phyloP scores from a whole-genome alignment of 192 early-diverging fungal genomes.

The Coemansia sp. region DNA sequence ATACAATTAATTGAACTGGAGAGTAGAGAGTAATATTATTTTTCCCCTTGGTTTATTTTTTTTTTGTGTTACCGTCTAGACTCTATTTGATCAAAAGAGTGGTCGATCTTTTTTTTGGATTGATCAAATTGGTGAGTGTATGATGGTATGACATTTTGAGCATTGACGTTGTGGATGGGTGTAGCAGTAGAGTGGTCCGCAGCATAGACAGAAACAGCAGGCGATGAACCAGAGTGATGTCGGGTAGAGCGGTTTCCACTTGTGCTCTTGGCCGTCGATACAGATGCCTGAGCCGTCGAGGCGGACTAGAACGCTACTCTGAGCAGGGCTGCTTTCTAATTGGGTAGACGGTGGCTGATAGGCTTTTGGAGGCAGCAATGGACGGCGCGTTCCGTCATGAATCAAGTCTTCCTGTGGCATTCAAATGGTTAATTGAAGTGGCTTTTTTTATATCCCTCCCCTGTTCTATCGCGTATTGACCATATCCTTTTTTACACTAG shows the following conservation, averaged over 20 bases:
- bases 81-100: background rate
- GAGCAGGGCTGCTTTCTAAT: background rate
- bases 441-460: too few relatives aligned
- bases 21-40: background rate
- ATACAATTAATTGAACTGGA: background rate
- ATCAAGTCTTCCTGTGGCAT: background rate
- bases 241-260: slow-evolving; percentile 31
- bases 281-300: slow-evolving; percentile 45
- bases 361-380: slow-evolving; percentile 11
- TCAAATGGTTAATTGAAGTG: too few relatives aligned
- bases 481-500: too few relatives aligned
- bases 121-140: slow-evolving; percentile 18
- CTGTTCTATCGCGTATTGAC: background rate
- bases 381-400: slow-evolving; percentile 5
- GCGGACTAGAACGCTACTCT: slow-evolving; percentile 33
- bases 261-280: slow-evolving; percentile 21
- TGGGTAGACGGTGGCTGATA: slow-evolving; percentile 14
- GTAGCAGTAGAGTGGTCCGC: slow-evolving; percentile 38
- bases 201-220: slow-evolving; percentile 31
- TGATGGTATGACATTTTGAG: slow-evolving; percentile 29
- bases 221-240: slow-evolving; percentile 21
- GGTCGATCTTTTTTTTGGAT: slow-evolving; percentile 1
- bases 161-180: slow-evolving; percentile 33
- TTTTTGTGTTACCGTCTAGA: background rate
- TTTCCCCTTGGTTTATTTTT: background rate